A percentile compares a stretch with the other conserved stretches of the same genome.
phyloP scores from a whole-genome alignment of 495 filamentous ascomycete species.

The Lophium mytilinum region DNA sequence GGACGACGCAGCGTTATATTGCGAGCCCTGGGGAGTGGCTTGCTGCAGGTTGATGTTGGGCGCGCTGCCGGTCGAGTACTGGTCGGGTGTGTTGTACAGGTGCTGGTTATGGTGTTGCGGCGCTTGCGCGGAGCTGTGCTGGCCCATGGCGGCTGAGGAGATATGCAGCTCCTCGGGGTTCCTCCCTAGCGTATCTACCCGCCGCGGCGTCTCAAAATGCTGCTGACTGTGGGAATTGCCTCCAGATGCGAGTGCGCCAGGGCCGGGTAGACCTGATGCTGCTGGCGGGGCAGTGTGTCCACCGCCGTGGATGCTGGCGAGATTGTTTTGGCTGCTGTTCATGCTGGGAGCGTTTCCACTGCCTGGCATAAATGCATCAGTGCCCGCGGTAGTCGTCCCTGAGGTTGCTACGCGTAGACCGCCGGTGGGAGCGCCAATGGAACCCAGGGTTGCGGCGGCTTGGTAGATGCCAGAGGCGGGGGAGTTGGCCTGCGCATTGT shows the following conservation, averaged over 20 bases:
- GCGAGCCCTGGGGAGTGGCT: conserved; percentile 49
- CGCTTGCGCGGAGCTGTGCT: conserved; percentile 20
- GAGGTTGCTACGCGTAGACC: conserved; percentile 32
- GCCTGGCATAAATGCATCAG: conserved; percentile 30
- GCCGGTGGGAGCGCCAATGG: conserved; percentile 41
- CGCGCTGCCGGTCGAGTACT: conserved; percentile 40
- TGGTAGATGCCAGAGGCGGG: conserved; percentile 33
- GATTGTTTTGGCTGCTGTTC: conserved; percentile 14
- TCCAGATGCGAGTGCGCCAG: conserved; percentile 13
- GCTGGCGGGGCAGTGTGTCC: conserved; percentile 30
- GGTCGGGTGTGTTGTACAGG: conserved; percentile 42
- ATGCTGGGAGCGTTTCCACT: conserved; percentile 26
- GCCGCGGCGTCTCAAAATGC: conserved; percentile 48
- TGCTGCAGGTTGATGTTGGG: conserved; percentile 64
- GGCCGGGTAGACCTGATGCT: conserved; percentile 27
- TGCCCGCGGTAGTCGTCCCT: conserved; percentile 31
- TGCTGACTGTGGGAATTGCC: conserved; percentile 34
- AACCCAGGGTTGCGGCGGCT: conserved; percentile 40
- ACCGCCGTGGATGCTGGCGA: conserved; percentile 21
- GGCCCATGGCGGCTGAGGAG: conserved; percentile 47
- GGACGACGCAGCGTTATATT: conserved; percentile 41
- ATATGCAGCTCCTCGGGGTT: conserved; percentile 74
- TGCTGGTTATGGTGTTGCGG: conserved; percentile 45
- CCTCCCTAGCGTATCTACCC: conserved; percentile 43
- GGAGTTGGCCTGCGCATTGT: conserved; percentile 8